These are phyloP conservation scores for Nakazawaea ishiwadae DNA, from an alignment of 805 yeast genomes.

Conservation along the genomic window DNA sequence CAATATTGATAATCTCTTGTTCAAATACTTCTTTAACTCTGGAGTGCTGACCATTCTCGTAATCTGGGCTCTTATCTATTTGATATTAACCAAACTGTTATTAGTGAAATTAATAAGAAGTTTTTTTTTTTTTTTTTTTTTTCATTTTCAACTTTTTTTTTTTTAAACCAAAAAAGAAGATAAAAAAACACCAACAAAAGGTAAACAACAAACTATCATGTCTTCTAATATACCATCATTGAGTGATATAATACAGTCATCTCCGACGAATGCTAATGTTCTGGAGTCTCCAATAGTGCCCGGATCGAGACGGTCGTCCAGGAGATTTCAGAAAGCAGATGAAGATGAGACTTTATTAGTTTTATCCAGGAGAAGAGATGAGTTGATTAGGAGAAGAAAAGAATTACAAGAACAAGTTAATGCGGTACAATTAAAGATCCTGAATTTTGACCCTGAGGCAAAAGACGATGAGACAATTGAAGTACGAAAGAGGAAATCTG, in stretches of 20 bases:
- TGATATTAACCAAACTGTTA: too few species aligned
- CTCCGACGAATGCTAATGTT: not conserved
- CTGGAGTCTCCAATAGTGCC: slow-evolving; percentile 5
- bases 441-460: not conserved
- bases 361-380: slow-evolving; percentile 3
- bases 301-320: slow-evolving; percentile 3
- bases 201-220: slow-evolving; percentile 1
- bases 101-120: not conserved
- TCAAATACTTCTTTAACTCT: slow-evolving; percentile 58
- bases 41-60: slow-evolving; percentile 29
- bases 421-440: not conserved
- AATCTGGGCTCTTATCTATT: too few species aligned
- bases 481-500: not conserved
- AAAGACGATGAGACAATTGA: not conserved
- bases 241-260: slow-evolving; percentile 5
- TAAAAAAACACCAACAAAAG: not conserved
- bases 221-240: slow-evolving; percentile 8
- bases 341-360: slow-evolving; percentile 3
- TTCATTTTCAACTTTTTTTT: not conserved
- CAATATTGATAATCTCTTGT: slow-evolving; percentile 67
- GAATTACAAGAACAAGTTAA: not conserved
- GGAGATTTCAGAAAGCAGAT: not conserved
- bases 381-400: slow-evolving; percentile 3
- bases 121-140: not conserved
- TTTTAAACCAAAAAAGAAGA: not conserved